Base-by-base conservation (phyloP, 1,284 basidiomycete genomes). In the Prillingera fragicola region DNA sequence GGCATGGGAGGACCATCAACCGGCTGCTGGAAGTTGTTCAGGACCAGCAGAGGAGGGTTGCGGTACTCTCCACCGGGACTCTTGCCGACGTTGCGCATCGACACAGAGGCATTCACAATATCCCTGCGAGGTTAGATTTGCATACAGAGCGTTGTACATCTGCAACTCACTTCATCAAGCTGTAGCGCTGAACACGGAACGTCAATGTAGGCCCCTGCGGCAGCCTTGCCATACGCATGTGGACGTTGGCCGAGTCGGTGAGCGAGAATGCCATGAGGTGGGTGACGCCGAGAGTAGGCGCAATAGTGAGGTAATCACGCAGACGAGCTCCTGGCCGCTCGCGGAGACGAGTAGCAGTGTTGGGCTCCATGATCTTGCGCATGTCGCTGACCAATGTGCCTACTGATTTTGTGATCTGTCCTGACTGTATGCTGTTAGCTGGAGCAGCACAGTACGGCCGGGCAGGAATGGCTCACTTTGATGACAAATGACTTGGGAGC, bases 311-410 rank as follows among this genome's bases (percentile, higher is more conserved):
- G 69, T 90, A 99, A 71, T 98, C 95, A 69, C 91, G 87, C 21
- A 98, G 77, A 65, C 92, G 87, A 66, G 97, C 97, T 39, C 85
- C 79, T 48, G 83, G 83, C 29, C 92, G 78, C 78, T 98, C 94
- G 73, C 76, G 82, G 15, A 99, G 78, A 38, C 92, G 78, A 49
- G 83, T 84, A 6, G 94, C 95, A 17, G 95, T 99, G 69, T 97
- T 91, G 48, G 95, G 95, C 71, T 98, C 95, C 87, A 99, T 90
- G 51, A 95, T 84, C 69, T 87, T 87, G 58, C 95, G 78, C 60
- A 96, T 75, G 71, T 99, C 95, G 41, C 85, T 80, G 13, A 96
- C 91, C 24, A 99, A 82, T 58, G 89, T 85, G 4, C 82, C 74
- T 41, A 95, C 78, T n/a, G 87, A 87, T 43, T 80, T 77, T 13